Evolutionary conservation across 2,329 filamentous ascomycete genomes (phyloP).

Genomic region (Colletotrichum zoysiae): DNA sequence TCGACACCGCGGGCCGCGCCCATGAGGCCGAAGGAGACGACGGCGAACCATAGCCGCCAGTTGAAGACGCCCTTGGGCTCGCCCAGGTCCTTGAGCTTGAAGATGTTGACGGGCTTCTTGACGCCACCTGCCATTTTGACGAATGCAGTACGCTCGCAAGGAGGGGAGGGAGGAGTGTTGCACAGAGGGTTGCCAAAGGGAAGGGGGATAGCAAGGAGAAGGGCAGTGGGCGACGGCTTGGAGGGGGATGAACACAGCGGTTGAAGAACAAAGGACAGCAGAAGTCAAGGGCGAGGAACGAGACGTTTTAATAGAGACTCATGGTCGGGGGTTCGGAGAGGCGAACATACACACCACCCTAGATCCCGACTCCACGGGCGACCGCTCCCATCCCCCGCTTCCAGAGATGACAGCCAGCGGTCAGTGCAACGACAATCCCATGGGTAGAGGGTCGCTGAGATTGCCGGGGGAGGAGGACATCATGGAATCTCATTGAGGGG

Average conservation of each 20-base stretch:
- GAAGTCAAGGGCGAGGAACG: neutral
- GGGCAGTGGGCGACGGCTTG: neutral
- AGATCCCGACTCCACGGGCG: slow-evolving; percentile 18
- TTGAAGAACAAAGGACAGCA: neutral
- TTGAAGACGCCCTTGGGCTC: slow-evolving; percentile 81
- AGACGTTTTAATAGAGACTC: slow-evolving; percentile 30
- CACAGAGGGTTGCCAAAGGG: slow-evolving; percentile 4
- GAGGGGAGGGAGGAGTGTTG: neutral
- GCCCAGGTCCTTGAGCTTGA: slow-evolving; percentile 71
- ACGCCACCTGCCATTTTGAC: slow-evolving; percentile 50
- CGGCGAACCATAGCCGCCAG: slow-evolving; percentile 83
- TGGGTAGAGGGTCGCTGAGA: slow-evolving; percentile 23
- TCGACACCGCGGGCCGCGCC: slow-evolving; percentile 84
- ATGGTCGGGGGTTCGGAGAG: neutral
- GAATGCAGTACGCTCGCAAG: slow-evolving; percentile 11
- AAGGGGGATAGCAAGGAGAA: neutral
- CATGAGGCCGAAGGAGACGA: slow-evolving; percentile 79
- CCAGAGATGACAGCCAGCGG: slow-evolving; percentile 27
- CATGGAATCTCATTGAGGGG: slow-evolving; percentile 9
- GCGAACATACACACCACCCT: slow-evolving; percentile 18
- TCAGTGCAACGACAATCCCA: slow-evolving; percentile 31
- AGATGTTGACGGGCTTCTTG: slow-evolving; percentile 72
- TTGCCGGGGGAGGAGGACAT: neutral
- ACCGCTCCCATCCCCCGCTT: slow-evolving; percentile 3
- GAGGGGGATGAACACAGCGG: slow-evolving; percentile 33